A percentile compares a stretch with the other conserved stretches of the same genome.
These are phyloP conservation scores for Pseudophaeomoniella oleicola DNA, from an alignment of 2,329 filamentous ascomycete genomes.

Conservation along the genomic window DNA sequence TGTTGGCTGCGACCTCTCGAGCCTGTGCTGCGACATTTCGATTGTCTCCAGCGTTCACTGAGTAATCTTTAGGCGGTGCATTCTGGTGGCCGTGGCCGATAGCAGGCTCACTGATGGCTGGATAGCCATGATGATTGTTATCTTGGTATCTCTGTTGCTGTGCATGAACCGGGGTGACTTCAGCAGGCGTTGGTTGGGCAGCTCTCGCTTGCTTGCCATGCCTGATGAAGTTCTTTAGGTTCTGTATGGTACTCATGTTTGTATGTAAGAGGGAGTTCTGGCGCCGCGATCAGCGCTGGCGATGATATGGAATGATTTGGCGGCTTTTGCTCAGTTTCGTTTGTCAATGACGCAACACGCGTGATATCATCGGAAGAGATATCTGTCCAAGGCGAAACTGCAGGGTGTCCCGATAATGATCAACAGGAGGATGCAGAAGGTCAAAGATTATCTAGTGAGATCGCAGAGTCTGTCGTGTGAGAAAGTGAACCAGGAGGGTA, in stretches of 20 bases:
- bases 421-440: too few relatives aligned
- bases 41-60: conserved; percentile 43
- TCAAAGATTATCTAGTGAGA: too few relatives aligned
- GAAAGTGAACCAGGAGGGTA: too few relatives aligned
- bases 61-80: conserved; percentile 41
- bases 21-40: conserved; percentile 55
- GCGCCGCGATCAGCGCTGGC: too few relatives aligned
- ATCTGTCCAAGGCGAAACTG: too few relatives aligned
- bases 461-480: too few relatives aligned
- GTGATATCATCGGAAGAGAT: too few relatives aligned
- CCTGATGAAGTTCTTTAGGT: conserved; percentile 94
- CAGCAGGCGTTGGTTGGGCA: conserved; percentile 44
- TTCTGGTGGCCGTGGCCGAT: conserved; percentile 33
- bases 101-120: conserved; percentile 45
- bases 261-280: too few relatives aligned
- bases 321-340: too few relatives aligned
- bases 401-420: too few relatives aligned
- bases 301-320: too few relatives aligned
- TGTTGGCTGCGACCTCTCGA: conserved; percentile 48
- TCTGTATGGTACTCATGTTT: conserved; percentile 64
- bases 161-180: conserved; percentile 49
- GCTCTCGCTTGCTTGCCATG: conserved; percentile 89
- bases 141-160: conserved; percentile 43
- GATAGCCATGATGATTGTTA: conserved; percentile 28
- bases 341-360: too few relatives aligned